Base-by-base conservation (phyloP, 371 early-diverging fungal genomes). In the Umbelopsis sp. region DNA sequence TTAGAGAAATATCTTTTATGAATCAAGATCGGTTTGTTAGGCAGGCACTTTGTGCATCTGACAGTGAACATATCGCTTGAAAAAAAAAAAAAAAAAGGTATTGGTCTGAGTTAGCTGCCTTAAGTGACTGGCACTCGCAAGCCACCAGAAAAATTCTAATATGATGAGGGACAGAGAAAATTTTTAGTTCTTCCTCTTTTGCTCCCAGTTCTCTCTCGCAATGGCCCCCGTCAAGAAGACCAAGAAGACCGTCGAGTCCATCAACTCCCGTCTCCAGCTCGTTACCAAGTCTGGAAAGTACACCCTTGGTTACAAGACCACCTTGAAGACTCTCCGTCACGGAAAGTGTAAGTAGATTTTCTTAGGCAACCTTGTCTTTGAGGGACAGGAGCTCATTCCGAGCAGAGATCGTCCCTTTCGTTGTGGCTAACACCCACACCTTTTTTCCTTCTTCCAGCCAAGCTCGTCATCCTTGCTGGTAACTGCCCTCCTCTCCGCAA, bases 241-340 rank as follows among this genome's bases (percentile, higher is more conserved):
- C 77, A 91, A 89, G 81, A 92, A 92, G 87, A 72, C 88, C 74
- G 80, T 87, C 69, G 97, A 99, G 88, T 90, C 91, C 86, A 97
- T 99, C 92, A 98, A 97, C 95, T 91, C 96, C 78, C 93, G 97
- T 80, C 91, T 99, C 80, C 94, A 95, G 72, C 94, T 99, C 72
- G 99, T 98, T 75, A 97, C 96, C 96, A 98, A 98, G 94, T 93
- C 93, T 82, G 99, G 99, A 80, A 98, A 98, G 91, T 94, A 93
- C 89, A 86, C 91, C 75, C 92, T 99, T 70, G 99, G 99, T 69
- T 96, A 97, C 94, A 96, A 96, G 92, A 92, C 95, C 74, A 97
- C 98, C 80, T 91, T 99, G 82, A 96, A 97, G 93, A 88, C 93
- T 71, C 86, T 99, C 76, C 94, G 99, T 77, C 91, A 93, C 77